Evolutionary conservation across 2,329 filamentous ascomycete species (phyloP), one percentile per base, ranked within the genome.

Genomic region (Curvularia lunata): DNA sequence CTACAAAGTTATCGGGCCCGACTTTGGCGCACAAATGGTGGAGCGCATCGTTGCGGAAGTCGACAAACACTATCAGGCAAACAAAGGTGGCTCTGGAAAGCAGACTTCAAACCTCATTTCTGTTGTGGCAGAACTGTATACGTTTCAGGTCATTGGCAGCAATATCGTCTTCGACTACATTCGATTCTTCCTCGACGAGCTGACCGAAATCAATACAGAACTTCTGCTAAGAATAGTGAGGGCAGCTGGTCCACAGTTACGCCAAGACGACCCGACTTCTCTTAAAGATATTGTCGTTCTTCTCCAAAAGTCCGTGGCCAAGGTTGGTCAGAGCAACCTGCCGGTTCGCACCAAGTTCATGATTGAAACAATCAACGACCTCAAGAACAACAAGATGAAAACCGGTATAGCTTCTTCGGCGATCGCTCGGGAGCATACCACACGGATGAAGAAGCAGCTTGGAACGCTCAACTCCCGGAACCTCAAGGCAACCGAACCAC

Each of bases 321-420:
- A 86, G 58, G 80, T 84, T 34, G 91, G 90, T 4, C 86, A 91
- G 68, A 81, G 81, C 12, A 89, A 87, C 19, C 81, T 97, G 27
- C 94, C 92, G 1, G 91, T 93, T 9, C 88, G 95, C 54, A 97
- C 94, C 1, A 96, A 91, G 66, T 97, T 97, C 78, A 98, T 98
- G 93, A 91, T 99, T 50, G 94, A 98, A 71, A 95, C 90, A 1
- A 97, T 99, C 75, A 92, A 91, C 58, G 91, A 97, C 69, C 83
- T 99, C 28, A 97, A 97, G 75, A 97, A 96, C 80, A 97, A 95
- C 78, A 91, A 91, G 58, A 84, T 93, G 71, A 97, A 94, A 76
- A 87, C 88, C 13, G 88, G 87, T 16, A 85, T 85, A 4, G 84
- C 85, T 43, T 90, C 90, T 40, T 91, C 91, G 1, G 86, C 85